Evolutionary conservation across 2,329 filamentous ascomycete species (phyloP).

Genomic region (Daldinia sp.): DNA sequence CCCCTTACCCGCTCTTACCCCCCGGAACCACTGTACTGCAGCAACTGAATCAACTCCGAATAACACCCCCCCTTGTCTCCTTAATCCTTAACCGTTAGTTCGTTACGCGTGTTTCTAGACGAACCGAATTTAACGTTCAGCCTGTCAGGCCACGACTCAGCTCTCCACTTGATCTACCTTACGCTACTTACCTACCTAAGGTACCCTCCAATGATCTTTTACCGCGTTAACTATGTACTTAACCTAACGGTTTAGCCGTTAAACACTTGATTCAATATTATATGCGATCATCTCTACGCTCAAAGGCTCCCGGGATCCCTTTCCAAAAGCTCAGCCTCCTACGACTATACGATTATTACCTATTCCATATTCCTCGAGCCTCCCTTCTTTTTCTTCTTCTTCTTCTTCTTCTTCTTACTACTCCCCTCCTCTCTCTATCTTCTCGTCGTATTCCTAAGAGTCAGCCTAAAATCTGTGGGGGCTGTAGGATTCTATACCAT

Average conservation of each 20-base stretch:
- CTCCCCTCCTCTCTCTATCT: neutral
- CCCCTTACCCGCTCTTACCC: neutral
- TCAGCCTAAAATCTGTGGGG: neutral
- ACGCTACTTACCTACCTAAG: too few relatives aligned
- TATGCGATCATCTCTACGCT: conserved; percentile 10
- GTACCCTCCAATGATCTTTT: conserved; percentile 4
- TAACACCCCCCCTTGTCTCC: too few relatives aligned
- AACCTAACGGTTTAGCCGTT: conserved; percentile 17
- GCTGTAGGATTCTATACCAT: neutral
- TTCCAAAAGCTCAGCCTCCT: conserved; percentile 9
- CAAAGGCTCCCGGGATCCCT: neutral
- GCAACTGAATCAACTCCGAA: too few relatives aligned
- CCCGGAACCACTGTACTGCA: neutral
- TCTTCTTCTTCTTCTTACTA: neutral
- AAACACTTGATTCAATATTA: neutral
- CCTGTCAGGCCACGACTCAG: conserved; percentile 29
- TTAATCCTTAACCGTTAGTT: neutral
- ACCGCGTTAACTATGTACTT: neutral
- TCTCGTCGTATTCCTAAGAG: neutral
- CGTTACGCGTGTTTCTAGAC: conserved; percentile 21
- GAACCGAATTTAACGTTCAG: conserved; percentile 25
- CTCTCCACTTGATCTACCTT: conserved; percentile 32
- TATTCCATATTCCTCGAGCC: neutral
- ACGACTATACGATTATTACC: neutral
- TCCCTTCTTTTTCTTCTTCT: neutral